Evolutionary conservation across 768 basidiomycete genomes (phyloP).

Genomic region (Lanmaoa pseudosensibilis): DNA sequence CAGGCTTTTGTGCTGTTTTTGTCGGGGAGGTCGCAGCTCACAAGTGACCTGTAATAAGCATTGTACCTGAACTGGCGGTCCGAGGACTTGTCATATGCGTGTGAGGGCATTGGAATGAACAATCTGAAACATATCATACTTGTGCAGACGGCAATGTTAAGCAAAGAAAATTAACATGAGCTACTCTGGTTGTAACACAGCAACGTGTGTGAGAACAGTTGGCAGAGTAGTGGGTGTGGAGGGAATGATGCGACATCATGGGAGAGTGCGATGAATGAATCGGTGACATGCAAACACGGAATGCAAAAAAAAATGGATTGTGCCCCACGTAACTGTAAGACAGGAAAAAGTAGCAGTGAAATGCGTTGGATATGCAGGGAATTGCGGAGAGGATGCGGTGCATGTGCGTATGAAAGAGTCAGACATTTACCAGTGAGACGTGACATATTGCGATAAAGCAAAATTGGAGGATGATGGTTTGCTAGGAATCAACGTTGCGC

Average conservation of each 20-base stretch:
- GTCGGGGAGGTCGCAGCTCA: not conserved
- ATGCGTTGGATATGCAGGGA: conserved; percentile 27
- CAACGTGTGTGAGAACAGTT: conserved; percentile 18
- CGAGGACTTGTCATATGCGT: conserved; percentile 6
- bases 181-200: conserved; percentile 9
- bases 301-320: conserved; percentile 20
- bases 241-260: conserved; percentile 22
- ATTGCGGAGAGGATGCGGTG: conserved; percentile 20
- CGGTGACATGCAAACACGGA: conserved; percentile 24
- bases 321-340: conserved; percentile 17
- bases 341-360: conserved; percentile 16
- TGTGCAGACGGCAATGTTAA: conserved; percentile 12
- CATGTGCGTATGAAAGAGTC: conserved; percentile 21
- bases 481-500: conserved; percentile 13
- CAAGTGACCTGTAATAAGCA: not conserved
- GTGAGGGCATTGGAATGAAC: conserved; percentile 3
- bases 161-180: conserved; percentile 19
- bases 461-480: conserved; percentile 8
- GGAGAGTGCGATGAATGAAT: conserved; percentile 15
- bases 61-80: not conserved
- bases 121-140: conserved; percentile 22
- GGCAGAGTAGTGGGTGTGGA: conserved; percentile 9
- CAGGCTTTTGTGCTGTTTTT: not conserved
- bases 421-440: conserved; percentile 24
- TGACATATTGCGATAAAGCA: conserved; percentile 18